A percentile compares a stretch with the other conserved stretches of the same genome.
Conservation (phyloP, 805 yeast genomes). For the Saccharomycopsis babjevae region DNA sequence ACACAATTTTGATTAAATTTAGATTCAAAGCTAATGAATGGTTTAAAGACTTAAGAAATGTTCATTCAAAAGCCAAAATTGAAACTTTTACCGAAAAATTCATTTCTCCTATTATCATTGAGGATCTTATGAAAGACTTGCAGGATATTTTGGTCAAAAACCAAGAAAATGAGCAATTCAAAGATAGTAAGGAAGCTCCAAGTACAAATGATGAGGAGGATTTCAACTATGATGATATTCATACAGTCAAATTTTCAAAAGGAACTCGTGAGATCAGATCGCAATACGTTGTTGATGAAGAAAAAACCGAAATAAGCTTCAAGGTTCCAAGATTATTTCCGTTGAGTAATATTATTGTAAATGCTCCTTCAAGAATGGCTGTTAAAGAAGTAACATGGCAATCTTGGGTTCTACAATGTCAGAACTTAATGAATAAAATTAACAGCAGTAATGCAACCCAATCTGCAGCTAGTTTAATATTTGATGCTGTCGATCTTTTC, state of each 20-base stretch:
- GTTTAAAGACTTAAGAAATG: slow-evolving; percentile 62
- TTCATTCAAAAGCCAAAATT: slow-evolving; percentile 47
- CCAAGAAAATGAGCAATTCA: slow-evolving; percentile 13
- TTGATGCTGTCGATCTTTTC: slow-evolving; percentile 58
- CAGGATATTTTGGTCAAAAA: slow-evolving; percentile 30
- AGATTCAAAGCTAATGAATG: slow-evolving; percentile 56
- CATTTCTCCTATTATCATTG: slow-evolving; percentile 57
- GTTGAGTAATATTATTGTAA: slow-evolving; percentile 58
- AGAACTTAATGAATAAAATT: slow-evolving; percentile 42
- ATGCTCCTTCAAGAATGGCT: slow-evolving; percentile 74
- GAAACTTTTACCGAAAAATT: slow-evolving; percentile 51
- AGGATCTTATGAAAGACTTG: slow-evolving; percentile 45
- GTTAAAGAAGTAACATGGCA: slow-evolving; percentile 90
- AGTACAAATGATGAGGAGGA: background rate
- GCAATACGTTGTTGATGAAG: slow-evolving; percentile 74
- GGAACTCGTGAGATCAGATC: slow-evolving; percentile 61
- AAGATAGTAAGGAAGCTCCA: background rate
- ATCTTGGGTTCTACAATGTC: slow-evolving; percentile 90
- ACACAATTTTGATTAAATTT: slow-evolving; percentile 36
- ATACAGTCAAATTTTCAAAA: slow-evolving; percentile 52
- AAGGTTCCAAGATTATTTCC: slow-evolving; percentile 72
- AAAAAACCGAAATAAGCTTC: slow-evolving; percentile 69
- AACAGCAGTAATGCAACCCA: slow-evolving; percentile 50
- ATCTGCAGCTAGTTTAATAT: slow-evolving; percentile 24
- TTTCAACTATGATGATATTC: slow-evolving; percentile 31